Conservation (phyloP, 176 grass and related monocot species). For the Puccinellia tenuiflora region DNA sequence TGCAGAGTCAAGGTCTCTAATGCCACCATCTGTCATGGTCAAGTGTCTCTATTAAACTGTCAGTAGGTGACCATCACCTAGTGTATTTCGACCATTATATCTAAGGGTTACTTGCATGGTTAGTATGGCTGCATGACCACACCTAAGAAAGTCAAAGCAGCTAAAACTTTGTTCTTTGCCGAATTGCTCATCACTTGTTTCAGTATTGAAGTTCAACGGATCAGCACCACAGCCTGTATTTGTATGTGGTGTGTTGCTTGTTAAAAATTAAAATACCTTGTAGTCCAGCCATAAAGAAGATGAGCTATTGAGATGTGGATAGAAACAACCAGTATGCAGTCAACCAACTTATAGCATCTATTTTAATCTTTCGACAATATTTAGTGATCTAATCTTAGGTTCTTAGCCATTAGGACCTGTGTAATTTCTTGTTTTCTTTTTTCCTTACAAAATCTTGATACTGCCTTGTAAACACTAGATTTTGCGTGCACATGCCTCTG, state of each 20-base stretch:
- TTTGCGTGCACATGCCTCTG: neutral
- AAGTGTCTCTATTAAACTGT: slow-evolving; percentile 5
- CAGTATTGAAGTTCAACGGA: slow-evolving; percentile 1
- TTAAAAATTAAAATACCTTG: slow-evolving; percentile 28
- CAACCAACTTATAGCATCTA: neutral
- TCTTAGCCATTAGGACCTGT: neutral
- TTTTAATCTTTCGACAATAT: slow-evolving; percentile 19
- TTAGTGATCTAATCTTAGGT: neutral
- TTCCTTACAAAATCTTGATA: neutral
- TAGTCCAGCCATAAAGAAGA: neutral
- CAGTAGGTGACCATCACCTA: slow-evolving; percentile 8
- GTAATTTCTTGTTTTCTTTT: neutral
- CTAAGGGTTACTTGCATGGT: neutral
- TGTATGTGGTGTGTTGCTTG: neutral
- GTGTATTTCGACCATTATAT: slow-evolving; percentile 25
- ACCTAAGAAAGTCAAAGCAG: slow-evolving; percentile 10
- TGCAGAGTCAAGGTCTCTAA: slow-evolving; percentile 10
- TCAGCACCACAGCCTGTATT: neutral
- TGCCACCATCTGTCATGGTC: slow-evolving; percentile 13
- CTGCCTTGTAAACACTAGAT: neutral
- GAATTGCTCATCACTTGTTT: neutral
- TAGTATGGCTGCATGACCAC: neutral
- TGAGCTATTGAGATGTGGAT: slow-evolving; percentile 9
- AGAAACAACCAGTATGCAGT: neutral
- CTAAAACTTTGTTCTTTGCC: neutral